These are phyloP conservation scores for Marasmius tenuissimus DNA, from an alignment of 1,284 basidiomycete genomes.

Conservation along the genomic window DNA sequence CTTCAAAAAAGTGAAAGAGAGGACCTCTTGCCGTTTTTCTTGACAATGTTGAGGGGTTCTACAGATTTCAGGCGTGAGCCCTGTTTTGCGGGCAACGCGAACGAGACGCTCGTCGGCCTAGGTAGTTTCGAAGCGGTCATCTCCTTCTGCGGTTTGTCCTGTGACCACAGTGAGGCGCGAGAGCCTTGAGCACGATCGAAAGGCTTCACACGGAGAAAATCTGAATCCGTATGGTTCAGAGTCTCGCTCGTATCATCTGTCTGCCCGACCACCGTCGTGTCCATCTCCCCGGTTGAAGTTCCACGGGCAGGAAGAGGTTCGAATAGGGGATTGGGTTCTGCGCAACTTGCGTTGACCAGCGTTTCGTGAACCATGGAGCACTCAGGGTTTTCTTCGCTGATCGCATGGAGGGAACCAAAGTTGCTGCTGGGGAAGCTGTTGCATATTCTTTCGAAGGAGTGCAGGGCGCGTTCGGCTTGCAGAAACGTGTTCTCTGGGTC, in stretches of 20 bases:
- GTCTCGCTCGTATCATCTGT: not conserved
- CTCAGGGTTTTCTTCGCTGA: constrained; percentile 5
- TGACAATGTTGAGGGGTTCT: not conserved
- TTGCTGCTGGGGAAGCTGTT: constrained; percentile 12
- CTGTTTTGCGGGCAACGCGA: not conserved
- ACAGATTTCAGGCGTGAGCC: not conserved
- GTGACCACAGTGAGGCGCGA: too few species aligned
- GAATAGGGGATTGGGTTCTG: too few species aligned
- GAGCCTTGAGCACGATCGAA: too few species aligned
- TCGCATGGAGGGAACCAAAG: constrained; percentile 8
- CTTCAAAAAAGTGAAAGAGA: not conserved
- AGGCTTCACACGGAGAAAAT: too few species aligned
- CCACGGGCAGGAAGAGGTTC: not conserved
- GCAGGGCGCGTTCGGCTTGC: constrained; percentile 11
- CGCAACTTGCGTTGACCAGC: not conserved
- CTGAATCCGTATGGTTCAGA: too few species aligned
- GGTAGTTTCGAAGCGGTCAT: not conserved
- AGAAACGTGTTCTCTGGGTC: constrained; percentile 2
- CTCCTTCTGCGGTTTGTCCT: too few species aligned
- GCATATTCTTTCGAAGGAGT: constrained; percentile 14
- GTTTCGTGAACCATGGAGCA: too few species aligned
- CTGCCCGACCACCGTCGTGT: not conserved
- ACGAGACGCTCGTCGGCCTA: not conserved
- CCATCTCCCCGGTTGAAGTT: not conserved
- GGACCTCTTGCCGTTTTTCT: not conserved